Conservation (phyloP, 306 rosid species). For the Lotus japonicus region DNA sequence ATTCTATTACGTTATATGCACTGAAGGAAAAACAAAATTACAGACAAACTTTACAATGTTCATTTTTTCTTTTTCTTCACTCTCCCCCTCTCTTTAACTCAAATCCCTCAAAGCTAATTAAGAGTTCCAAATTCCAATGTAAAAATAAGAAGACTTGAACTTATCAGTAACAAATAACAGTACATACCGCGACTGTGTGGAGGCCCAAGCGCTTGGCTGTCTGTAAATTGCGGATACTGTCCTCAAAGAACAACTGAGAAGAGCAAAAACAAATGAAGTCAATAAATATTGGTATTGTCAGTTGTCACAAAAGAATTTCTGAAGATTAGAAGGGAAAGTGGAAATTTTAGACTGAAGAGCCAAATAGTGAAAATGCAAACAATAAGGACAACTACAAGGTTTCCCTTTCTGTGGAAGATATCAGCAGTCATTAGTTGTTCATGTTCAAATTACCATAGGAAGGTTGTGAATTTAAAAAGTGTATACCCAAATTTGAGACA, state of each 20-base stretch:
- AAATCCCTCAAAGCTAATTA: background rate
- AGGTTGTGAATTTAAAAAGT: background rate
- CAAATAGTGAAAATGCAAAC: background rate
- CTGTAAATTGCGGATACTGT: slow-evolving; percentile 57
- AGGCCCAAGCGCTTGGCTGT: slow-evolving; percentile 59
- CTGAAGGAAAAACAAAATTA: no score
- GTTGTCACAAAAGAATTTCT: background rate
- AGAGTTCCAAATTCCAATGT: no score
- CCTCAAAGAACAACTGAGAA: slow-evolving; percentile 77
- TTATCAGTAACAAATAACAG: background rate
- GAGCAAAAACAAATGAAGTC: background rate
- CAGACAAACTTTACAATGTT: no score
- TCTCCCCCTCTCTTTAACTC: no score
- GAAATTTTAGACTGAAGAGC: no score
- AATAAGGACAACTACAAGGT: background rate
- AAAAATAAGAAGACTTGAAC: background rate
- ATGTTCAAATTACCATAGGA: no score
- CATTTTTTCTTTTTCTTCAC: no score
- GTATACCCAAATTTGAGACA: background rate
- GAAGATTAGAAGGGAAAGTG: no score
- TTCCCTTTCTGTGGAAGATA: background rate
- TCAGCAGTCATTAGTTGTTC: no score
- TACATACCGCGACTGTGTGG: slow-evolving; percentile 67
- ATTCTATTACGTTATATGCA: background rate
- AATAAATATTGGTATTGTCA: background rate